Evolutionary conservation across 129 eudicot species (phyloP), one percentile per base, ranked within the genome.

Genomic region (Glebionis coronaria): DNA sequence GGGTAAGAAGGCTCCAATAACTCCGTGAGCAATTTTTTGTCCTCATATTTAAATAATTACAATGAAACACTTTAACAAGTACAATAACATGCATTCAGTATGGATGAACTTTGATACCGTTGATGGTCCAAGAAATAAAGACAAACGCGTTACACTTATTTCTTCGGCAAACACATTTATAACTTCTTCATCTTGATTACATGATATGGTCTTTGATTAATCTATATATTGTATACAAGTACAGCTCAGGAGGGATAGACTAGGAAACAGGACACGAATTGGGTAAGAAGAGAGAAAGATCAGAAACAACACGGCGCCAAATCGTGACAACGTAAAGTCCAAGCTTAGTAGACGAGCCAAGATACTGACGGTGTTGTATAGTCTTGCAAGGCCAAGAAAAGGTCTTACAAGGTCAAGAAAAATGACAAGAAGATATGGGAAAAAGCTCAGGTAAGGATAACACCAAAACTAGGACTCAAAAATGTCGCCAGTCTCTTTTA

Each of bases 381-480:
- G 93, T 88, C 96, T 88, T 85, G 83, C 93, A 80, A 88, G 93
- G 93, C 79, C 90, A 88, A 88, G 96, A 88, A 88, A 88, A 88
- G 90, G 90, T 77, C 96, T 88, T 88, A 85, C 92, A 88, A 88
- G 96, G 96, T 88, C 96, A 88, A 88, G 96, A 88, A 88, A 49
- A 82, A 23, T 6, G 2, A 29, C 27, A 31, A 20, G 61, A 5
- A 56, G 44, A 59, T 8, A 75, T 78, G 13, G 12, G 5, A 4
- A 62, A 10, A 83, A 89, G 96, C 96, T 89, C 96, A 85, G 83
- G 82, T 80, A 47, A 85, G 87, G 93, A 85, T 89, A 89, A 84
- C 93, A 79, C 96, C 96, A 20, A 56, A 52, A 46, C n/a, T 47
- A 64, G 44, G 42, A 4, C 14, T 27, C 9, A 46, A 13, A 31